Conservation (phyloP, 176 grass and related monocot species). For the Puccinellia tenuiflora region DNA sequence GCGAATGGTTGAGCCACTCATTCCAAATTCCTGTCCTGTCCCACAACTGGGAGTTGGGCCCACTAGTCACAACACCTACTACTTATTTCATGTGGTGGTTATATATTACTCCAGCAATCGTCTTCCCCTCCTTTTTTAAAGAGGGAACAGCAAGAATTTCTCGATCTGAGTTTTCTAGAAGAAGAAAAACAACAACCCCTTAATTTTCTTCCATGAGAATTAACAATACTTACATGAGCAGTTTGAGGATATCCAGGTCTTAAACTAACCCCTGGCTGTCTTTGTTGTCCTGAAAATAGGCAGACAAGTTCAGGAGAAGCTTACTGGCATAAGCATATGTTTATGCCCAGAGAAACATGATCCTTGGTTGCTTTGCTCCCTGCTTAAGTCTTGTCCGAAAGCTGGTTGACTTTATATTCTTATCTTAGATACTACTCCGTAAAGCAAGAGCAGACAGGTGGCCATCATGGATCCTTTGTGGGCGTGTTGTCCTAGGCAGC, state of each 20-base stretch:
- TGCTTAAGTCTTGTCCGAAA: conserved; percentile 51
- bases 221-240: conserved; percentile 8
- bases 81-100: not conserved
- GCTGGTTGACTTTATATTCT: conserved; percentile 44
- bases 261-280: conserved; percentile 27
- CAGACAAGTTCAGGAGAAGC: conserved; percentile 60
- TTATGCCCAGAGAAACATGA: conserved; percentile 42
- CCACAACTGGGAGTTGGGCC: conserved; percentile 7
- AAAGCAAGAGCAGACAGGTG: conserved; percentile 18
- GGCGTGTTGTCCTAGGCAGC: not conserved
- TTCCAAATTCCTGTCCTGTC: conserved; percentile 25
- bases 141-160: not conserved
- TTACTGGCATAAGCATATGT: conserved; percentile 34
- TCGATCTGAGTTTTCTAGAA: not conserved
- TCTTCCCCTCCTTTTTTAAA: not conserved
- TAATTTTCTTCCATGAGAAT: not conserved
- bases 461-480: conserved; percentile 30
- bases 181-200: not conserved
- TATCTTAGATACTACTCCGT: conserved; percentile 5
- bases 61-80: not conserved
- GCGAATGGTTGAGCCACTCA: conserved; percentile 8
- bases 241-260: conserved; percentile 39
- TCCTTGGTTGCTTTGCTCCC: conserved; percentile 39
- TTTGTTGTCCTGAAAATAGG: conserved; percentile 49
- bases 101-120: not conserved